Evolutionary conservation across 192 early-diverging fungal species (phyloP), one percentile per base, ranked within the genome.

Genomic region (Backusella luteola): DNA sequence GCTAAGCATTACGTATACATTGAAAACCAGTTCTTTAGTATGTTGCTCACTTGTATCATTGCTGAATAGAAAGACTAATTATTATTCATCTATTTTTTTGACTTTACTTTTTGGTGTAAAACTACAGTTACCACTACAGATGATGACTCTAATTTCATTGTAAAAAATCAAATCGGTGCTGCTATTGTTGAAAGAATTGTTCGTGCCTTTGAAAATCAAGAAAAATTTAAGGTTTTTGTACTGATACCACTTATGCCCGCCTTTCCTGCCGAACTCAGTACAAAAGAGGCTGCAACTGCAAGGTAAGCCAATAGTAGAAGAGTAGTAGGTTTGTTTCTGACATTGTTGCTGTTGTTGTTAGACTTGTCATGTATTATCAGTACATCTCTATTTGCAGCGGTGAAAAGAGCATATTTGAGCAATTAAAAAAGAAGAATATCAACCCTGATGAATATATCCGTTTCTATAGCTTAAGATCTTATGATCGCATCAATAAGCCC

Each of bases 11-110:
- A 93, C 83, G 82, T 96, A 21, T 96, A 96, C 79, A 96, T 96
- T 73, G 95, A 96, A 79, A 95, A 96, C 77, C 95, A 96, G 79
- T 96, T 96, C 85, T 96, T 96, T 77, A 90, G 93, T 88, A 85
- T 80, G 81, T 75, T 19, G 9, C 6, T 21, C 35, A 39, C 3
- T 2, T 12, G 11, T 39, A 11, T 8, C 11, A 11, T 39, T 39
- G 11, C 8, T 39, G 38, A 66, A 44, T 68, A 19, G 6, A 44
- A 11, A 11, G 8, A 12, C 3, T 39, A 11, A 39, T 56, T 32
- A 3, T 26, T 56, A 32, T 36, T 19, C 9, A 66, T 3, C 12
- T 67, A 9, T 6, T 69, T 34, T 67, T 34, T 34, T 4, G 29
- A 1, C 23, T 39, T 36, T 17, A 21, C 5, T 23, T 35, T 67